Base-by-base conservation (phyloP, 176 grass and related monocot genomes). In the Zea luxurians region DNA sequence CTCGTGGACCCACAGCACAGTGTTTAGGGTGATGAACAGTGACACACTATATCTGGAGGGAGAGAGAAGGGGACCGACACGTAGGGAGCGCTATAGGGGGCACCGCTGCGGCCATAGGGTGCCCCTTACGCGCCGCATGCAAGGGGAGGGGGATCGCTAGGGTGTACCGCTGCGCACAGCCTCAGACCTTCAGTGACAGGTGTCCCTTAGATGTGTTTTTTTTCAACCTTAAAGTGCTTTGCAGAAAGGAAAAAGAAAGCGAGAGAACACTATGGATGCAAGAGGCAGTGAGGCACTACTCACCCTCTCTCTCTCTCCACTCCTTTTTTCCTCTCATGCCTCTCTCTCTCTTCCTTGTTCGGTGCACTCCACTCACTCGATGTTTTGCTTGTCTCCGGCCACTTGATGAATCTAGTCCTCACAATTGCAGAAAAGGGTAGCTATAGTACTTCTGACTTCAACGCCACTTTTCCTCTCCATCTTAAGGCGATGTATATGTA, bases 361-460 rank as follows among this genome's bases (percentile, higher is more conserved):
- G 81, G 82, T 88, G 86, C 86, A 88, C 77, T 80, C 64, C 71
- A 80, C 76, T 76, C 48, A 79, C 46, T 79, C 57, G 40, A 73
- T 75, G 70, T 74, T 61, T 49, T 58, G 13, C 64, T 8, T 41
- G 64, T 76, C 52, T 13, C 9, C 40, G n/a, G 4, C 64, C 21
- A 35, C 9, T 54, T 80, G 16, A 74, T 87, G 57, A 3, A 8
- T 59, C 57, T 48, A 78, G 71, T 78, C 66, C 57, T 41, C 12
- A 5, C 38, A 40, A 40, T 40, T 40, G 38, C 38, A 40, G 38
- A 40, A 40, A 40, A 40, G 0, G 27, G 27, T 27, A 27, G 27
- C 27, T 27, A 27, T 27, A 18, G 27, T 27, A 27, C 27, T 27
- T 27, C 27, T 27, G 47, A 43, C 47, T 78, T 68, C 46, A 3